These are phyloP conservation scores for Ceratocystis papillata DNA, from an alignment of 2,329 filamentous ascomycete species.

Conservation along the genomic window DNA sequence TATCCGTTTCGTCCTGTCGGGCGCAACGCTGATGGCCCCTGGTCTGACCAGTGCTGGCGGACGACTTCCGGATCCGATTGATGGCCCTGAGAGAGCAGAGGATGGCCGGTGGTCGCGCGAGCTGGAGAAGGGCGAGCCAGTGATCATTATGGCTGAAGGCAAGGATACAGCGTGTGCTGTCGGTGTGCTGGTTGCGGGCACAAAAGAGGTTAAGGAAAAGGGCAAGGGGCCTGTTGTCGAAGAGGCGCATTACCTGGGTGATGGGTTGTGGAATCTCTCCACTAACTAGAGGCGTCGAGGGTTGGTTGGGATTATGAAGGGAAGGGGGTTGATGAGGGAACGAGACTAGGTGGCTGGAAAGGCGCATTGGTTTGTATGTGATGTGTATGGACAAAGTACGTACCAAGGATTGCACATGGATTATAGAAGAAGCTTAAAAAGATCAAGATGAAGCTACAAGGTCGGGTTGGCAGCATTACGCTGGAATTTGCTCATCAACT, in stretches of 20 bases:
- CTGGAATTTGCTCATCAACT: neutral
- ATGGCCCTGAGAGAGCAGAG: constrained; percentile 37
- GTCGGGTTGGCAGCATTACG: neutral
- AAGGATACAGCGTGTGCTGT: constrained; percentile 87
- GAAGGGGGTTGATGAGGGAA: neutral
- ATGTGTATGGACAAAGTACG: neutral
- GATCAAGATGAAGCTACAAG: neutral
- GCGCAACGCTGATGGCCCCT: constrained; percentile 91
- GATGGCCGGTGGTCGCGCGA: constrained; percentile 54
- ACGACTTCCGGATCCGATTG: constrained; percentile 51
- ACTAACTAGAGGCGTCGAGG: constrained; percentile 34
- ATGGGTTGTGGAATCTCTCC: constrained; percentile 74
- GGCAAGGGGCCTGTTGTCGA: constrained; percentile 92
- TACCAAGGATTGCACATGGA: neutral
- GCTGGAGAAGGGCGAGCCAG: constrained; percentile 68
- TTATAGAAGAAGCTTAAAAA: neutral
- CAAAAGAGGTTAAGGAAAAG: constrained; percentile 84
- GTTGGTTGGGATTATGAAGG: neutral
- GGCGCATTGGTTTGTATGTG: neutral
- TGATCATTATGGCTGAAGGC: constrained; percentile 83
- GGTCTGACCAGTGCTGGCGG: constrained; percentile 79
- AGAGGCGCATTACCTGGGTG: constrained; percentile 84
- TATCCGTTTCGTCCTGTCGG: constrained; percentile 89
- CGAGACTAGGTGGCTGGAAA: neutral
- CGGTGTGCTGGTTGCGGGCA: constrained; percentile 71